Conservation (phyloP, 495 filamentous ascomycete species). For the Xylaria scruposa region DNA sequence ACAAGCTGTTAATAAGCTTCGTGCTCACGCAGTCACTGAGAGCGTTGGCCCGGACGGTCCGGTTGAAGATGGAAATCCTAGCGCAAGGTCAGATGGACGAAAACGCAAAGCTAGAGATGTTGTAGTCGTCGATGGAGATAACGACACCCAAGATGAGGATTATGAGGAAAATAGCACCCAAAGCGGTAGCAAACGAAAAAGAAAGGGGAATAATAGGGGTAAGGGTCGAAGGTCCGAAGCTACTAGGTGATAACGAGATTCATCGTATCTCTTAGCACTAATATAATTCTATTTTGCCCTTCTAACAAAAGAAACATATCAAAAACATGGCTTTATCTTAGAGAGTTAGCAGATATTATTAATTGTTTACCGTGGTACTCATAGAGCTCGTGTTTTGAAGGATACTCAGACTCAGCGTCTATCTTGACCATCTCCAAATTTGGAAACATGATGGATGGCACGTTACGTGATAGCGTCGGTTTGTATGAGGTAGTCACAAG, state of each 20-base stretch:
- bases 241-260: not conserved
- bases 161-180: constrained; percentile 19
- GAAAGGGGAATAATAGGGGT: constrained; percentile 37
- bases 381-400: not conserved
- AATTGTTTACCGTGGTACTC: not conserved
- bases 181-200: constrained; percentile 30
- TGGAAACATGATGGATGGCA: not conserved
- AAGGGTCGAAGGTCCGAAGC: constrained; percentile 28
- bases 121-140: constrained; percentile 28
- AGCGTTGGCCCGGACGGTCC: constrained; percentile 18
- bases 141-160: constrained; percentile 31
- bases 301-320: too few species aligned
- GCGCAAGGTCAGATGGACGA: constrained; percentile 21
- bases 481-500: too few species aligned
- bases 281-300: not conserved
- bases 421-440: not conserved
- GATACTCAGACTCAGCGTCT: not conserved
- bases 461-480: too few species aligned
- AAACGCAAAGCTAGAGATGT: constrained; percentile 34
- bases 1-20: constrained; percentile 74
- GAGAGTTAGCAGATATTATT: too few species aligned
- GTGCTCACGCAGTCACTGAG: constrained; percentile 42
- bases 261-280: not conserved
- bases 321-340: too few species aligned
- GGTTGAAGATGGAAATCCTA: constrained; percentile 32